Evolutionary conservation across 192 early-diverging fungal species (phyloP), one percentile per base, ranked within the genome.

Genomic region (Spizellomyces punctatus): DNA sequence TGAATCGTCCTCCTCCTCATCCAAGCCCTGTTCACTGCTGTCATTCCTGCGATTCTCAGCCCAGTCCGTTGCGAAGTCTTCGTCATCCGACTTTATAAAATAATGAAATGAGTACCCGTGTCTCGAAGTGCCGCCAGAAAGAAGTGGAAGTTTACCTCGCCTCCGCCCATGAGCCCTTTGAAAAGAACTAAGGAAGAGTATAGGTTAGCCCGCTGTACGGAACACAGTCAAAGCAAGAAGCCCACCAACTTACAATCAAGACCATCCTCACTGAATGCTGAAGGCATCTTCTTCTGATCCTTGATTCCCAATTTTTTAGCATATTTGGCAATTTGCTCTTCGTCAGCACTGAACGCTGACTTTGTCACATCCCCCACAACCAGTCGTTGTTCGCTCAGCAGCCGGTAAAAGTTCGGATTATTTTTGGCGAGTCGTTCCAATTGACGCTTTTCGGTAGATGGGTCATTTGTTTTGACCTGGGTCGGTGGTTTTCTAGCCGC

Each of bases 241-340:
- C 61, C 68, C 42, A 47, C 21, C 44, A 79, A 54, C 42, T 57
- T 10, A 47, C 41, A 78, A 50, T 74, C 80, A 57, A 81, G 52
- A 36, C 78, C 78, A 55, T 79, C 78, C 55, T 72, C 67, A 42
- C 64, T 72, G 46, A 79, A 79, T 12, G 63, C 55, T 5, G 58
- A 59, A 10, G 74, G 66, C n/a, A 76, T 66, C 36, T 75, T 64
- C 17, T 70, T 74, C 22, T 66, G 64, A 8, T 65, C 46, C 66
- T 82, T 82, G 16, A 82, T 63, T 44, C 63, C 56, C 46, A 82
- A 66, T 56, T 64, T 64, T 48, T 74, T 76, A 21, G 78, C 63
- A 42, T 77, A 81, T 27, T 48, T 66, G 45, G 8, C 48, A 54
- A 82, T 82, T 8, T 76, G 66, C 6, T 7, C 21, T 10, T 80